Evolutionary conservation across 106 monocot genomes (phyloP), one percentile per base, ranked within the genome.

Genomic region (Allium cepa): DNA sequence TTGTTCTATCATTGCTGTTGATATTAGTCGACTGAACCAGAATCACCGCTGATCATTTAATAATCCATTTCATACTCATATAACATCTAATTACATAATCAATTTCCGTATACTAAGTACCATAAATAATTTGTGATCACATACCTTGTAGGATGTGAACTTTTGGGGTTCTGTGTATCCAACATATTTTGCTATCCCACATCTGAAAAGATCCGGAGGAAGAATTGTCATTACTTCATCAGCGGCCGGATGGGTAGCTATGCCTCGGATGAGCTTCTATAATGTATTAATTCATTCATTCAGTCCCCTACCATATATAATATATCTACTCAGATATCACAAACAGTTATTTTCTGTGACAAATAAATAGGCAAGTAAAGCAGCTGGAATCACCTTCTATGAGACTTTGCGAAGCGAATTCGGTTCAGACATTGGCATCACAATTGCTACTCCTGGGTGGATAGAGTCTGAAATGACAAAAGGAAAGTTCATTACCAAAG

Each of bases 191-290:
- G 85, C 85, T 3, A 15, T 85, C 15, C 82, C 85, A 8, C 75
- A 90, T 47, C 66, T 85, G 5, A 89, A 77, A 79, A 62, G 60
- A 63, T 77, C 53, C 27, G 57, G 66, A 11, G 82, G 89, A 28
- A 72, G 71, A 60, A 83, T 85, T 27, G 57, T 85, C 26, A 83
- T 80, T 10, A 85, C 65, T 47, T 68, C 91, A 2, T 84, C 91
- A 4, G 67, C 58, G 7, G 66, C 81, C 0, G 74, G 72, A 11
- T 81, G 75, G 65, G 15, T 69, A 7, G 79, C 81, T 9, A 69
- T 73, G 67, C 81, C 83, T 36, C 78, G 81, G 58, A 81, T 81
- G 91, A 87, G 87, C 57, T 79, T 87, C 63, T 91, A 91, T 68
- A 84, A 79, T 72, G 86, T 90, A 50, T 22, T 48, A 0, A 45